Evolutionary conservation across 768 basidiomycete species (phyloP), one percentile per base, ranked within the genome.

Genomic region (Asterophora lycoperdoides): DNA sequence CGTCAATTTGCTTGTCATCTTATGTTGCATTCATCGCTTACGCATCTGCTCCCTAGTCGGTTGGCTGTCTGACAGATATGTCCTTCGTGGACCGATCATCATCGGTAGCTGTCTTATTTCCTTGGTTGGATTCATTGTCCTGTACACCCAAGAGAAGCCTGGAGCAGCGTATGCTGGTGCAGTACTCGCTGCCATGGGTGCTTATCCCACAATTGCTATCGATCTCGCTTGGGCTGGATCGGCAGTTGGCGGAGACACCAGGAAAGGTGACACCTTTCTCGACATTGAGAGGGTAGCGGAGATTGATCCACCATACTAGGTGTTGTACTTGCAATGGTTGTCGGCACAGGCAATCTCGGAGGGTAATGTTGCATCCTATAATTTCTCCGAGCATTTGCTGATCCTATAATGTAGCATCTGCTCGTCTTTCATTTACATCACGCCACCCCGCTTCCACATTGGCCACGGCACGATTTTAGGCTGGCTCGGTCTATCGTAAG

Each of bases 311-410:
- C 32, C 40, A 14, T 30, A 23, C 23, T 23, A 60, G 59, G 65
- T 51, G 64, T 81, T 10, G 69, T 71, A 10, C 52, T 81, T 30
- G 82, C 76, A 4, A 70, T 78, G 67, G 72, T 81, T 14, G 73
- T 77, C 44, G 78, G 78, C 20, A 33, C 77, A 8, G 80, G 77
- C 17, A 83, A 83, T 50, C 62, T 82, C 8, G 80, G 80, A 48
- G 72, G 69, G 68, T 65, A 29, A 46, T 60, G 6, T 54, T 36
- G 3, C 7, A 14, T 4, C 23, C 14, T 26, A 32, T 42, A 8
- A 10, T 23, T 39, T 35, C 30, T 13, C 7, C 1, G 17, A 28
- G 18, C 8, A 9, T 6, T 15, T 14, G 14, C 46, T 44, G 29
- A 48, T n/a, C 1, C 8, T 9, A 13, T 29, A 11, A 28, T 33